Conservation (phyloP, 805 yeast species). For the Priceomyces medius region DNA sequence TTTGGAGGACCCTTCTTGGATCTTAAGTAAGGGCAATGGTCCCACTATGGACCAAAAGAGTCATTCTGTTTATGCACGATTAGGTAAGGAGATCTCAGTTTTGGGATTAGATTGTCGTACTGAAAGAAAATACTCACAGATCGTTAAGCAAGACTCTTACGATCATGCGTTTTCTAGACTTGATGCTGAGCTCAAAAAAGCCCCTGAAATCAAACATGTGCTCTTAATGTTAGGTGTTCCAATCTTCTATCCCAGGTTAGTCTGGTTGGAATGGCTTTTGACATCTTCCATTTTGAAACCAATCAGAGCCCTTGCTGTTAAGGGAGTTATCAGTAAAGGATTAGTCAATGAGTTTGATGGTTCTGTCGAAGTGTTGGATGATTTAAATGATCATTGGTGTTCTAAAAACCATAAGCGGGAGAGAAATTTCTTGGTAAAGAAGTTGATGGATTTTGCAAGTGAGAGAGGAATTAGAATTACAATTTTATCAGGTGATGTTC, state of each 20-base stretch:
- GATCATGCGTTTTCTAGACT: constrained; percentile 59
- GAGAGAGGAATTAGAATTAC: constrained; percentile 69
- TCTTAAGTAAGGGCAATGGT: constrained; percentile 56
- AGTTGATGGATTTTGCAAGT: constrained; percentile 66
- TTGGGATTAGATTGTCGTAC: constrained; percentile 91
- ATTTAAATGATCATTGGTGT: constrained; percentile 96
- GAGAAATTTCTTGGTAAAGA: constrained; percentile 65
- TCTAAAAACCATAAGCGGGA: constrained; percentile 82
- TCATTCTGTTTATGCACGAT: constrained; percentile 67
- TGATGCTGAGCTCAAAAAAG: constrained; percentile 47
- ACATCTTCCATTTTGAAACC: constrained; percentile 62
- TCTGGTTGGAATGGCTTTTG: constrained; percentile 81
- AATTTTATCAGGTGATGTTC: constrained; percentile 91
- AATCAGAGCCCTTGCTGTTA: constrained; percentile 54
- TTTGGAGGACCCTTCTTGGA: constrained; percentile 55
- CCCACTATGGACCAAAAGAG: constrained; percentile 66
- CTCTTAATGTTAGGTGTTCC: constrained; percentile 90
- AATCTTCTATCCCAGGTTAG: constrained; percentile 89
- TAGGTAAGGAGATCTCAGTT: constrained; percentile 73
- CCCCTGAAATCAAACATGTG: constrained; percentile 67
- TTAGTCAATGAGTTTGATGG: constrained; percentile 92
- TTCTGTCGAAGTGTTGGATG: constrained; percentile 85
- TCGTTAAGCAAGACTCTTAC: constrained; percentile 60
- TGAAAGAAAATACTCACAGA: constrained; percentile 66
- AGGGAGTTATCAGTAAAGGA: constrained; percentile 65